These are phyloP conservation scores for Salix purpurea DNA, from an alignment of 345 rosid species.

Conservation along the genomic window DNA sequence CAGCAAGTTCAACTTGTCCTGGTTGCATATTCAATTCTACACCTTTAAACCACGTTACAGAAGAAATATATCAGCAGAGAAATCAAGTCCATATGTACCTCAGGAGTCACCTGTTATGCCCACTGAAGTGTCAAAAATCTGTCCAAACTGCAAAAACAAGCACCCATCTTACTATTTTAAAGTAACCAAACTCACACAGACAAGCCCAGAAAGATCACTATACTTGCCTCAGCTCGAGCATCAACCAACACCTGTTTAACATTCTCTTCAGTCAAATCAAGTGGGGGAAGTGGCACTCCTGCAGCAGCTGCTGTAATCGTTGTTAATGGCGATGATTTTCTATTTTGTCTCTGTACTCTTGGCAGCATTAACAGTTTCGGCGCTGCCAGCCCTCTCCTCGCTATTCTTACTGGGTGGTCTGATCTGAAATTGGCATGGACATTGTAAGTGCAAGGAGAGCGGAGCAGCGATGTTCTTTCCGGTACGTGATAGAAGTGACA, in stretches of 20 bases:
- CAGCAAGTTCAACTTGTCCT: constrained; percentile 74
- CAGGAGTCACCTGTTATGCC: constrained; percentile 74
- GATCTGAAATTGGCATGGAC: neutral
- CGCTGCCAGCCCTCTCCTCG: neutral
- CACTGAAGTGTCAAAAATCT: constrained; percentile 66
- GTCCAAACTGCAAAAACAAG: constrained; percentile 54
- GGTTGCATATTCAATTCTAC: neutral
- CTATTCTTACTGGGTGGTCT: neutral
- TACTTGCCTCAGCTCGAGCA: constrained; percentile 65
- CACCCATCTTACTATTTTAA: neutral
- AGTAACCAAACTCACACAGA: neutral
- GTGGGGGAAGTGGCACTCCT: constrained; percentile 52
- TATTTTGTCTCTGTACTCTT: neutral
- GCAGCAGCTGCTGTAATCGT: constrained; percentile 39
- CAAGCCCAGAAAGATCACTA: neutral
- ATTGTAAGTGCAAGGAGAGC: neutral
- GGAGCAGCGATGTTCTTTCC: neutral
- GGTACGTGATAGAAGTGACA: neutral
- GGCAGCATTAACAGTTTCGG: neutral
- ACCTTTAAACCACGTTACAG: neutral
- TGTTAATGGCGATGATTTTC: neutral
- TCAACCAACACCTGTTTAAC: constrained; percentile 58
- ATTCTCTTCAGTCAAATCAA: constrained; percentile 89
- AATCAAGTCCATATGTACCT: constrained; percentile 1
- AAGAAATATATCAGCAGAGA: neutral